Conservation (phyloP, 2,329 filamentous ascomycete genomes). For the Chrysosporium queenslandicum region DNA sequence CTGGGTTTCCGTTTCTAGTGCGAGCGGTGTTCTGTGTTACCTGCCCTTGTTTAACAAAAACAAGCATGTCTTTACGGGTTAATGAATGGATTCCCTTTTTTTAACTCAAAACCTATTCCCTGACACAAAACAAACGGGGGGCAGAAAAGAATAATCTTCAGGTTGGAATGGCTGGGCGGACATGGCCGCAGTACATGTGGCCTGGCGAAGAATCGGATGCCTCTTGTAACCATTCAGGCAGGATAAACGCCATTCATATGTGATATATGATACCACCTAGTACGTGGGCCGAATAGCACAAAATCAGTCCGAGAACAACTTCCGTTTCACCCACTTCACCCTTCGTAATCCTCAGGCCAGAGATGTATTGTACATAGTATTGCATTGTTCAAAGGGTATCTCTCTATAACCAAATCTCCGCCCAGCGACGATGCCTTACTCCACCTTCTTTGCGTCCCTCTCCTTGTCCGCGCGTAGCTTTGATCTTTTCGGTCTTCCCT, state of each 20-base stretch:
- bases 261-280: neutral
- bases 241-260: neutral
- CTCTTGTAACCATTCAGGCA: constrained; percentile 3
- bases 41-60: constrained; percentile 4
- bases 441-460: neutral
- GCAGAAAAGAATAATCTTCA: neutral
- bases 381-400: neutral
- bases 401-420: neutral
- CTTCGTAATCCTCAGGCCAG: neutral
- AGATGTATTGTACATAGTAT: neutral
- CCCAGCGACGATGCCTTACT: neutral
- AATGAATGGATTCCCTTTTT: constrained; percentile 11
- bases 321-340: neutral
- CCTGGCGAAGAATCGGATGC: neutral
- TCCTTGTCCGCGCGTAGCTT: constrained; percentile 28
- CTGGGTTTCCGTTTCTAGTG: constrained; percentile 4
- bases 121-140: neutral
- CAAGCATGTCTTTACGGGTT: constrained; percentile 13
- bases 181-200: neutral
- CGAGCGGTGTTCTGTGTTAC: constrained; percentile 10
- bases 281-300: neutral
- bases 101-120: neutral
- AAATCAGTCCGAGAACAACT: neutral
- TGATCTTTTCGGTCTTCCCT: constrained; percentile 49
- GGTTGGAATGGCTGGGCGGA: neutral